Evolutionary conservation across 192 early-diverging fungal species (phyloP), one percentile per base, ranked within the genome.

Genomic region (Oehlia diaphana): DNA sequence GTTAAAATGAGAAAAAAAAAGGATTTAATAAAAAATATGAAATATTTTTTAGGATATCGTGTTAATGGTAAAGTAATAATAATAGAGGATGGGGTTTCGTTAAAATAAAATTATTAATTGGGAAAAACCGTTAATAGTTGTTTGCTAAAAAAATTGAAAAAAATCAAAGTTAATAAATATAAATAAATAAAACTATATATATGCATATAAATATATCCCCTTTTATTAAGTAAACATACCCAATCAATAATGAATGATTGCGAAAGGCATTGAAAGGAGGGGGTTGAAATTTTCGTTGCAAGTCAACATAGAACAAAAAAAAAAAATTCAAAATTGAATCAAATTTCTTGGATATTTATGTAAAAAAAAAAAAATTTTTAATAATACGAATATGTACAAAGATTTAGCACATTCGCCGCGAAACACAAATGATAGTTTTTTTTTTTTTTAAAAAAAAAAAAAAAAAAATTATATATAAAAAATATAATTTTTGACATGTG

Each of bases 231-330:
- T 50, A 35, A 42, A 14, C 42, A 14, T 72, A 23, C 39, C 71
- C 23, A 44, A 10, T 28, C 65, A 67, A 33, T 28, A 73, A 73
- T 44, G 71, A 73, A 49, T 73, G 71, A 73, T 73, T 73, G 71
- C 71, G 28, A 53, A 47, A 49, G 71, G 42, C 71, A 53, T 73
- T 23, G 42, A 73, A 28, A 13, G 23, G 71, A 39, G 39, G 39
- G 49, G 39, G 39, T 73, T 73, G 71, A 53, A 26, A 53, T 44
- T 69, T 69, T 47, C 44, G 37, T 72, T 47, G 42, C 69, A n/a
- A 72, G n/a, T 72, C 71, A 73, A 53, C 39, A 73, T 73, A 14
- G 67, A 28, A 39, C 6, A 69, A 31, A 39, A 58, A 58, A 66
- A 26, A 67, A 67, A 12, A 16, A 16, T 5, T 67, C 19, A 19